Evolutionary conservation across 2,329 filamentous ascomycete species (phyloP).

Genomic region (Talaromyces piceae): DNA sequence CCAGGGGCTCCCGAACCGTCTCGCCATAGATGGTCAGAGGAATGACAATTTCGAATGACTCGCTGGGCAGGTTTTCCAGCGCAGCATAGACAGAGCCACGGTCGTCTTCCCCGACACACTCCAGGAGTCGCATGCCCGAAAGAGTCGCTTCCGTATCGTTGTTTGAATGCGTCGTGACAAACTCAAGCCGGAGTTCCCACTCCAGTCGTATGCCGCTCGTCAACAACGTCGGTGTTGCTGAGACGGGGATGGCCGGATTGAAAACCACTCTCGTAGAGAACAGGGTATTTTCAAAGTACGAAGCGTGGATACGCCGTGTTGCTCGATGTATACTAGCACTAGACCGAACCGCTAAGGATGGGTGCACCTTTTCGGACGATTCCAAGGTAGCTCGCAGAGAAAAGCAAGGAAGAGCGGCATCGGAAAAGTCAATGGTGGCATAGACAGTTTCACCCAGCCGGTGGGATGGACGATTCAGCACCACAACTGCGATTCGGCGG

Average conservation of each 20-base stretch:
- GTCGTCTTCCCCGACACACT: constrained; percentile 72
- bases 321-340: constrained; percentile 79
- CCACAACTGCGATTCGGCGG: constrained; percentile 83
- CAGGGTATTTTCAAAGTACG: constrained; percentile 71
- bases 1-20: constrained; percentile 37
- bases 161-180: constrained; percentile 64
- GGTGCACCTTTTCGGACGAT: constrained; percentile 75
- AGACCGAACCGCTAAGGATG: constrained; percentile 72
- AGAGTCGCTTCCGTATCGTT: constrained; percentile 30
- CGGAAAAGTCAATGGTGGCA: constrained; percentile 74
- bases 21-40: constrained; percentile 71
- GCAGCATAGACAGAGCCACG: constrained; percentile 70
- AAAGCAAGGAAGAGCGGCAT: constrained; percentile 73
- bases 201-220: constrained; percentile 81
- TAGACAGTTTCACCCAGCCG: constrained; percentile 81
- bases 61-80: constrained; percentile 68
- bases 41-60: constrained; percentile 85
- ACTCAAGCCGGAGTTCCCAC: constrained; percentile 87
- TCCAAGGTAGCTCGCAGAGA: constrained; percentile 78
- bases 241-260: constrained; percentile 71
- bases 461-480: constrained; percentile 81
- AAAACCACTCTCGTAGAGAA: constrained; percentile 76
- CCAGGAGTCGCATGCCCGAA: constrained; percentile 53
- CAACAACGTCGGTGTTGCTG: constrained; percentile 82
- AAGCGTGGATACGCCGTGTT: constrained; percentile 72